phyloP scores from a whole-genome alignment of 345 rosid species.

The Pugionium dolabratum region DNA sequence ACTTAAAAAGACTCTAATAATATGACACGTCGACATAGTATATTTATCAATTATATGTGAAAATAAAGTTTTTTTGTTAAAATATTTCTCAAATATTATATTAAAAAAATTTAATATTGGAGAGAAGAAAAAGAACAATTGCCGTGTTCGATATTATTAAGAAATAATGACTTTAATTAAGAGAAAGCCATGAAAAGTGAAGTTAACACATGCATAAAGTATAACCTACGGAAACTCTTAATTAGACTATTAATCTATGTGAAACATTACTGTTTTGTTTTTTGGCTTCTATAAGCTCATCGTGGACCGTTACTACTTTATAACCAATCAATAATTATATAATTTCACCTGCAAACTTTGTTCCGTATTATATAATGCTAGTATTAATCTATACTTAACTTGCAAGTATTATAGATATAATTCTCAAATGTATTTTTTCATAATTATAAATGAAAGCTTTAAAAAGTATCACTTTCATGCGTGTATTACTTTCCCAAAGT shows the following conservation, averaged over 20 bases:
- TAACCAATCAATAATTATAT: neutral
- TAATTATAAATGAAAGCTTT: neutral
- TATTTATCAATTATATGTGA: too few species aligned
- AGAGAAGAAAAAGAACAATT: too few species aligned
- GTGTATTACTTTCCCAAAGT: neutral
- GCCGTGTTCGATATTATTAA: slow-evolving; percentile 22
- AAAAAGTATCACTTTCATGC: neutral
- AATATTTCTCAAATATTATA: too few species aligned
- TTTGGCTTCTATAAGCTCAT: slow-evolving; percentile 22
- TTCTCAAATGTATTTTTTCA: neutral
- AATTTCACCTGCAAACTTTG: neutral
- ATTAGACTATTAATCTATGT: slow-evolving; percentile 26
- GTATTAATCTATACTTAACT: neutral
- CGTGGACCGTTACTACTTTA: slow-evolving; percentile 29
- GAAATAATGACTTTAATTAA: slow-evolving; percentile 28
- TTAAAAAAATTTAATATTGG: too few species aligned
- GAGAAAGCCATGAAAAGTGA: slow-evolving; percentile 36
- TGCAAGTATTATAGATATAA: neutral
- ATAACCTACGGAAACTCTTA: slow-evolving; percentile 33
- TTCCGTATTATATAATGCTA: too few species aligned
- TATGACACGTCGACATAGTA: too few species aligned
- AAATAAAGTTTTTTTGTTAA: too few species aligned
- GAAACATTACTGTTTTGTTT: slow-evolving; percentile 9
- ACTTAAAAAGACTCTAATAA: too few species aligned
- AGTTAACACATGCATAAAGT: slow-evolving; percentile 44